Percentiles rank a stretch among this genome's conserved stretches.
phyloP scores from a whole-genome alignment of 1,139 yeast species.

The Protomyces inouyei region DNA sequence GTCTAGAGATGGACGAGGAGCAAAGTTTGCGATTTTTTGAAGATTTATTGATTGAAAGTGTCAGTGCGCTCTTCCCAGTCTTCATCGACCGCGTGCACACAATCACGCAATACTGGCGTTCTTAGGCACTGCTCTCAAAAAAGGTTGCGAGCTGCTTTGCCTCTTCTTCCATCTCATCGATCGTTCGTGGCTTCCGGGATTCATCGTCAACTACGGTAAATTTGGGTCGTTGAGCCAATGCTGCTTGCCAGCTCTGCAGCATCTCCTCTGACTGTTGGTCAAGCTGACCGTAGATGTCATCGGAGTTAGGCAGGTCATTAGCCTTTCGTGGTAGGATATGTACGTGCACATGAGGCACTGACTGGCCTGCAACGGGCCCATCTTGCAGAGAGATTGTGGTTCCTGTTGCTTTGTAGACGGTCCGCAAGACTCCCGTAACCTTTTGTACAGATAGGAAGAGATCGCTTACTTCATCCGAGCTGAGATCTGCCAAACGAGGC shows the following conservation, averaged over 20 bases:
- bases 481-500: constrained; percentile 58
- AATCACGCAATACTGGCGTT: constrained; percentile 86
- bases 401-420: constrained; percentile 6
- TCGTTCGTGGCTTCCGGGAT: constrained; percentile 50
- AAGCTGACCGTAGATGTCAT: constrained; percentile 58
- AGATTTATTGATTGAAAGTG: constrained; percentile 86
- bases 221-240: constrained; percentile 39
- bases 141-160: constrained; percentile 50
- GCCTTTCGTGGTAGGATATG: constrained; percentile 75
- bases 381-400: constrained; percentile 42
- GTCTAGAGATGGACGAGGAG: constrained; percentile 88
- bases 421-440: neutral
- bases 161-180: constrained; percentile 61
- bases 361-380: constrained; percentile 91
- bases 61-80: constrained; percentile 85
- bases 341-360: constrained; percentile 85
- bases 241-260: constrained; percentile 33
- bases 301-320: constrained; percentile 52
- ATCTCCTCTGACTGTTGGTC: constrained; percentile 47
- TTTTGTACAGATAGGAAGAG: constrained; percentile 10
- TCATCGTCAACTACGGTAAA: constrained; percentile 47
- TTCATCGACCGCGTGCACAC: constrained; percentile 93
- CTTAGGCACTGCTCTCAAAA: constrained; percentile 38
- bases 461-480: constrained; percentile 55
- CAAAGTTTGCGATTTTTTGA: constrained; percentile 94